These are phyloP conservation scores for Symbiodinium pilosum DNA, from an alignment of 73 alveolate genomes.

Conservation along the genomic window DNA sequence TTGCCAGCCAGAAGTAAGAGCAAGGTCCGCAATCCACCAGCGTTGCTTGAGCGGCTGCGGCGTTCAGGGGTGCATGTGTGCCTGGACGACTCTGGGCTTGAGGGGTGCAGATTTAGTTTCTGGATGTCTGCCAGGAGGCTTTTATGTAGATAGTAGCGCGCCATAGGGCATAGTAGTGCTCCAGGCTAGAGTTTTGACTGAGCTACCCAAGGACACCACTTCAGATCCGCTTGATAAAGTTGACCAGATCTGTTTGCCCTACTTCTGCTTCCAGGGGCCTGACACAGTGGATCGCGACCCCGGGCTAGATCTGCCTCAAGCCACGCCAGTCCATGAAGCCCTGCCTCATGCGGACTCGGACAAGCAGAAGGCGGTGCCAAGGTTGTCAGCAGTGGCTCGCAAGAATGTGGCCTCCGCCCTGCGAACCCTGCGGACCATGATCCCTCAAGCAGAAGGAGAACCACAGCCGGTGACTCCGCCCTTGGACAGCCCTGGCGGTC, in stretches of 20 bases:
- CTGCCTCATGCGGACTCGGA: neutral
- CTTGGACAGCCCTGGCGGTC: too few species aligned
- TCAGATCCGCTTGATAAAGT: neutral
- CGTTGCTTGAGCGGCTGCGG: neutral
- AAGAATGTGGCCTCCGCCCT: neutral
- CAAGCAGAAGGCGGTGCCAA: neutral
- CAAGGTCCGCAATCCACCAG: neutral
- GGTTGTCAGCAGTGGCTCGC: neutral
- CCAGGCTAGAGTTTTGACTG: too few species aligned
- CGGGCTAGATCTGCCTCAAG: neutral
- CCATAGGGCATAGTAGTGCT: too few species aligned
- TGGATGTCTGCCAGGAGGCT: too few species aligned
- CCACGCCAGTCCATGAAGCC: neutral
- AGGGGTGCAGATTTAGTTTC: neutral
- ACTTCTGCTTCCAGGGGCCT: neutral
- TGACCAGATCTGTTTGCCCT: neutral
- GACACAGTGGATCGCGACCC: neutral
- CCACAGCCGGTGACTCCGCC: too few species aligned
- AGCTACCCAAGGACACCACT: too few species aligned
- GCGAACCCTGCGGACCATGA: neutral
- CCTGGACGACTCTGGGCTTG: neutral
- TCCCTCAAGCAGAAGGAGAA: neutral
- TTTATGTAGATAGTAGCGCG: too few species aligned
- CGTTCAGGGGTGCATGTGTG: neutral
- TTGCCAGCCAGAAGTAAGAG: too few species aligned